These are phyloP conservation scores for Sporisorium sorghi DNA, from an alignment of 1,284 basidiomycete species.

Conservation along the genomic window DNA sequence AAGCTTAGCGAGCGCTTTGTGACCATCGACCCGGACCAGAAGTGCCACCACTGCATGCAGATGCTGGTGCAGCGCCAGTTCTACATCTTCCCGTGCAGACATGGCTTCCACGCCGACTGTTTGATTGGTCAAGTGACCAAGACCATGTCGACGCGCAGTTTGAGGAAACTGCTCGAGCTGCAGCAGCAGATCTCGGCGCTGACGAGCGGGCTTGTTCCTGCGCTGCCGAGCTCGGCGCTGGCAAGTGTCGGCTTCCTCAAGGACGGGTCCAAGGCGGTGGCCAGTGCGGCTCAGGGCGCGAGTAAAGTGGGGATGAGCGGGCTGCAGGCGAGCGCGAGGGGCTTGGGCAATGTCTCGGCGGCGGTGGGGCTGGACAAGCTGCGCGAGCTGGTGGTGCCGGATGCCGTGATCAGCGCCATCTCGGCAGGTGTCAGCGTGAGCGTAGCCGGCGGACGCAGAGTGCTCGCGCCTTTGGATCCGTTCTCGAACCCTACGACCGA, in stretches of 20 bases:
- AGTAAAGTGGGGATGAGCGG: conserved; percentile 35
- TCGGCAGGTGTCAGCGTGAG: conserved; percentile 59
- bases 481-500: conserved; percentile 54
- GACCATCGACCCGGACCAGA: conserved; percentile 87
- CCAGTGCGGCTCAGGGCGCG: conserved; percentile 28
- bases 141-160: conserved; percentile 57
- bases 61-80: conserved; percentile 87
- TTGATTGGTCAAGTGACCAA: conserved; percentile 65
- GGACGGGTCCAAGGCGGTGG: conserved; percentile 38
- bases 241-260: conserved; percentile 42
- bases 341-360: conserved; percentile 39
- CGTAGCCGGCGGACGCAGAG: conserved; percentile 57
- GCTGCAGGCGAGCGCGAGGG: conserved; percentile 36
- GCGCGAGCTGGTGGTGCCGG: conserved; percentile 63
- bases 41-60: conserved; percentile 83
- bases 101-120: conserved; percentile 75
- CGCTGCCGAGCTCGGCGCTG: conserved; percentile 36
- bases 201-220: conserved; percentile 42
- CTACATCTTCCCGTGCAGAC: conserved; percentile 98
- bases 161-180: conserved; percentile 63
- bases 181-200: conserved; percentile 55
- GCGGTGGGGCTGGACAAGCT: conserved; percentile 59
- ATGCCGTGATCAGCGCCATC: conserved; percentile 65
- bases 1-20: conserved; percentile 90
- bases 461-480: conserved; percentile 61